These are phyloP conservation scores for Fusarium compactum DNA, from an alignment of 2,329 filamentous ascomycete genomes.

Conservation along the genomic window DNA sequence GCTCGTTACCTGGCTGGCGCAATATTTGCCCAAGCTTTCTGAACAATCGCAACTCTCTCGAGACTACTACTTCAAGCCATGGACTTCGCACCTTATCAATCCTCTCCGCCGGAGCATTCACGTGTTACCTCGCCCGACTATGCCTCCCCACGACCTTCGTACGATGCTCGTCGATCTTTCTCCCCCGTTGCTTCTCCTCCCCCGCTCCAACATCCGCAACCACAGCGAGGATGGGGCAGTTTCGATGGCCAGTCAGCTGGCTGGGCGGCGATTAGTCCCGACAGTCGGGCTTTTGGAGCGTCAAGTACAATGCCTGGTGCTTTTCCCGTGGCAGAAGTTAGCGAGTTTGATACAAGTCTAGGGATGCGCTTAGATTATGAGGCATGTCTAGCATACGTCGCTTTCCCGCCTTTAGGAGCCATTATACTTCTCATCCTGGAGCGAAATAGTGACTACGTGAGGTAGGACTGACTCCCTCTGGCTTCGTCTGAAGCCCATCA, in stretches of 20 bases:
- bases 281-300: conserved; percentile 39
- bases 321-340: conserved; percentile 65
- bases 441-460: conserved; percentile 96
- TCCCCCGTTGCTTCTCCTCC: conserved; percentile 60
- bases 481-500: background rate
- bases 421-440: conserved; percentile 88
- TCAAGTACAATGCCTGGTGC: conserved; percentile 51
- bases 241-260: conserved; percentile 55
- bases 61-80: conserved; percentile 59
- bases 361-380: conserved; percentile 90
- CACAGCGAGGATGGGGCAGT: conserved; percentile 65
- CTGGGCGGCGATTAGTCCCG: conserved; percentile 45
- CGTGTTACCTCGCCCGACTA: conserved; percentile 79
- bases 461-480: conserved; percentile 65
- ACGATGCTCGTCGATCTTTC: conserved; percentile 65
- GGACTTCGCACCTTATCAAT: conserved; percentile 98
- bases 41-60: background rate
- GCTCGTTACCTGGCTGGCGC: background rate
- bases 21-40: background rate
- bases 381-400: conserved; percentile 88
- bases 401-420: conserved; percentile 85
- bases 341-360: conserved; percentile 91
- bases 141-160: conserved; percentile 67
- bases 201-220: conserved; percentile 64
- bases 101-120: conserved; percentile 85